Percentiles rank a stretch among this genome's conserved stretches.
phyloP scores from a whole-genome alignment of 2,329 filamentous ascomycete species.

The Pseudocercospora vitis region DNA sequence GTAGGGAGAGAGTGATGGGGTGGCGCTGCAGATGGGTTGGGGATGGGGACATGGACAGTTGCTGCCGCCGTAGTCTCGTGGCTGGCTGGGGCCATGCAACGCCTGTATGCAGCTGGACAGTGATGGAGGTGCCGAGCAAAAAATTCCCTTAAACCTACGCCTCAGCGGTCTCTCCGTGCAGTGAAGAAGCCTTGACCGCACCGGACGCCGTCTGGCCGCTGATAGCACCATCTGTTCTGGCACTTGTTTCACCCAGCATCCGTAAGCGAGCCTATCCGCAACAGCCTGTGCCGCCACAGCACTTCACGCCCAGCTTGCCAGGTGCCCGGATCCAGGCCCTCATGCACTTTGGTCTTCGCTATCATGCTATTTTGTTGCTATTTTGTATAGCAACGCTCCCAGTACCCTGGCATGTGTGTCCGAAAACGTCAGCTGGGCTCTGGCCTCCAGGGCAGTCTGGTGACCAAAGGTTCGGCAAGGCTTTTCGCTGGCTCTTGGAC shows the following conservation, averaged over 20 bases:
- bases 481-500: neutral
- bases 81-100: conserved; percentile 1
- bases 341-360: conserved; percentile 5
- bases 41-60: no score
- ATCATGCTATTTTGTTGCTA: neutral
- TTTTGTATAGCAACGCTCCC: conserved; percentile 7
- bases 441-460: neutral
- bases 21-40: no score
- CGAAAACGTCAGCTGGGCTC: conserved; percentile 9
- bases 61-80: no score
- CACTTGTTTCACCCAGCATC: conserved; percentile 9
- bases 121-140: neutral
- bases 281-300: conserved; percentile 1
- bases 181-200: neutral
- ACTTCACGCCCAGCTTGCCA: conserved; percentile 7
- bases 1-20: no score
- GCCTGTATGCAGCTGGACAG: neutral
- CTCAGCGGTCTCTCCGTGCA: conserved; percentile 8
- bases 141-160: neutral
- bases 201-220: neutral
- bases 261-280: conserved; percentile 6
- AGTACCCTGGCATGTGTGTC: conserved; percentile 7
- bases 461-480: conserved; percentile 6
- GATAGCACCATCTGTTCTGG: conserved; percentile 6
- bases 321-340: neutral